Percentiles rank a stretch among this genome's conserved stretches.
Conservation (phyloP, 108 stramenopile species). For the Skeletonema grethae region DNA sequence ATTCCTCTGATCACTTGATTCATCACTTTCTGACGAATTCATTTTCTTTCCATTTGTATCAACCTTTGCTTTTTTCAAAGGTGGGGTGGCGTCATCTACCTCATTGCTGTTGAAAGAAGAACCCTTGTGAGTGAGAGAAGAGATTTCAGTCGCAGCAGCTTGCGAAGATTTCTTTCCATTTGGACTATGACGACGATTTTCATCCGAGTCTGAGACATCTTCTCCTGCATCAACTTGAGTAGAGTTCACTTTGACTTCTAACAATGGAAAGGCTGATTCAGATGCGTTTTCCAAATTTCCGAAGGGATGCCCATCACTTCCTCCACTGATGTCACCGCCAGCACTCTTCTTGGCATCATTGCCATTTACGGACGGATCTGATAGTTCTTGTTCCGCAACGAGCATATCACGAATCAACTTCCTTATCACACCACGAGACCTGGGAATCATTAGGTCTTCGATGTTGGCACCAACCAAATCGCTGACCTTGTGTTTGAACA, state of each 20-base stretch:
- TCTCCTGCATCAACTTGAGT: conserved; percentile 25
- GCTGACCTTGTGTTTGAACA: conserved; percentile 59
- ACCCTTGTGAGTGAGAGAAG: conserved; percentile 25
- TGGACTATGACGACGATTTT: background rate
- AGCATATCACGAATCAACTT: conserved; percentile 48
- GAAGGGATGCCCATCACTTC: background rate
- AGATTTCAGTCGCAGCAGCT: conserved; percentile 4
- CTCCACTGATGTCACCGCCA: background rate
- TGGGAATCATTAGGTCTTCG: conserved; percentile 60
- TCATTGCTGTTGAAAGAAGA: conserved; percentile 24
- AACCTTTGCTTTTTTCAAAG: conserved; percentile 9
- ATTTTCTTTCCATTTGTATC: conserved; percentile 13
- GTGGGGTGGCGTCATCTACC: background rate
- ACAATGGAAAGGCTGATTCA: conserved; percentile 9
- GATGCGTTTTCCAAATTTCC: background rate
- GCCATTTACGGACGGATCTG: background rate
- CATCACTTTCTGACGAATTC: conserved; percentile 51
- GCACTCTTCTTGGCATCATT: background rate
- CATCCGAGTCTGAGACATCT: conserved; percentile 39
- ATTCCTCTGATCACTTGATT: conserved; percentile 51
- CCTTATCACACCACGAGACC: conserved; percentile 57
- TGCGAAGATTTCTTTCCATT: conserved; percentile 15
- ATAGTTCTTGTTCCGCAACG: background rate
- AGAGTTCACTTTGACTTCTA: conserved; percentile 34
- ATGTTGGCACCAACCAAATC: conserved; percentile 71